Percentiles rank a stretch among this genome's conserved stretches.
phyloP scores from a whole-genome alignment of 2,329 filamentous ascomycete genomes.

The Fusarium globosum region DNA sequence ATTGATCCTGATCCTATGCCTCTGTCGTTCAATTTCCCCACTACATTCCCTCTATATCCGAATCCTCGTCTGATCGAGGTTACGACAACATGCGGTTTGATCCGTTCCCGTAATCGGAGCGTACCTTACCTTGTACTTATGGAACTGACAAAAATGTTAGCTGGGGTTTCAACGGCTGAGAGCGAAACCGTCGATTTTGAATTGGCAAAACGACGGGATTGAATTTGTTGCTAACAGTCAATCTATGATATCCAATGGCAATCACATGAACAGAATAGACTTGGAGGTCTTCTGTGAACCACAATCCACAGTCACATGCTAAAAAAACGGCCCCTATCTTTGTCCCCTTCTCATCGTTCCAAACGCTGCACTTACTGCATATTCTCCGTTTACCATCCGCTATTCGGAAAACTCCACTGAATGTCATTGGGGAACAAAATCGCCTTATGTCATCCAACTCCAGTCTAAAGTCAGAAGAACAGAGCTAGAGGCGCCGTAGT shows the following conservation, averaged over 20 bases:
- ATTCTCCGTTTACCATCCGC: conserved; percentile 21
- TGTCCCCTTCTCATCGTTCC: not conserved
- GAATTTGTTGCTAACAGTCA: not conserved
- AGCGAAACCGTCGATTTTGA: not conserved
- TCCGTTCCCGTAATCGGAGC: conserved; percentile 34
- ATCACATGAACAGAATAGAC: not conserved
- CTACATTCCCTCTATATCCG: conserved; percentile 29
- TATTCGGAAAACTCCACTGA: conserved; percentile 38
- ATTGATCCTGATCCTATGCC: not conserved
- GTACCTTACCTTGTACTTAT: not conserved
- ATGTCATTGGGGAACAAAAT: conserved; percentile 24
- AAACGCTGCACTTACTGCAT: not conserved
- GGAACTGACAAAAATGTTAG: not conserved
- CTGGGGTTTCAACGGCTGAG: not conserved
- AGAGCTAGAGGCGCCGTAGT: conserved; percentile 17
- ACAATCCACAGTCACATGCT: conserved; percentile 40
- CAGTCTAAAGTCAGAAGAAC: conserved; percentile 4
- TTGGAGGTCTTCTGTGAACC: not conserved
- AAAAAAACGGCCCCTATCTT: conserved; percentile 11
- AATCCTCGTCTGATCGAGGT: conserved; percentile 29
- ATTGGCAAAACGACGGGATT: not conserved
- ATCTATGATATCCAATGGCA: not conserved
- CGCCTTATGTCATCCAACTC: conserved; percentile 44
- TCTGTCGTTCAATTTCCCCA: conserved; percentile 14
- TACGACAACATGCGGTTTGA: conserved; percentile 27